A percentile compares a stretch with the other conserved stretches of the same genome.
Conservation (phyloP, 306 rosid genomes). For the Begonia loranthoides region DNA sequence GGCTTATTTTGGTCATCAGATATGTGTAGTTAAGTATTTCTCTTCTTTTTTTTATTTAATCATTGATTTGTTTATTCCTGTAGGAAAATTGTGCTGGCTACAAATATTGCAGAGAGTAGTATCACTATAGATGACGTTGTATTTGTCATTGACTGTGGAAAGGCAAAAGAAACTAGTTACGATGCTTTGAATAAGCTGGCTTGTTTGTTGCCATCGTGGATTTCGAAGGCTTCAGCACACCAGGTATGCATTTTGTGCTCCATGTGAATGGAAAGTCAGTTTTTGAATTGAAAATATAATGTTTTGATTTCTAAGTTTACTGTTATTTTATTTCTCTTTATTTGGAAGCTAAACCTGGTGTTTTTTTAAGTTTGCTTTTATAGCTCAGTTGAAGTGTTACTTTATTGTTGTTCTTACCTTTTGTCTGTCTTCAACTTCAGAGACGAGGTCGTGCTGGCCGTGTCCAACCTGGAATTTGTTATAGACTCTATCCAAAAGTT, state of each 20-base stretch:
- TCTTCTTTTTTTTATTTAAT: slow-evolving; percentile 7
- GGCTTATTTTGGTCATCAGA: background rate
- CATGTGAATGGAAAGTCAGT: background rate
- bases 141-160: slow-evolving; percentile 90
- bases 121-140: slow-evolving; percentile 96
- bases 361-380: background rate
- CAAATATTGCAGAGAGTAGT: slow-evolving; percentile 98
- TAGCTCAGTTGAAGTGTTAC: slow-evolving; percentile 1
- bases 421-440: slow-evolving; percentile 29
- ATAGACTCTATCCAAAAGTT: slow-evolving; percentile 75
- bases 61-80: slow-evolving; percentile 21
- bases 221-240: slow-evolving; percentile 94
- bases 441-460: slow-evolving; percentile 99
- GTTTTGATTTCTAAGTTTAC: background rate
- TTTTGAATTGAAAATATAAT: slow-evolving; percentile 5
- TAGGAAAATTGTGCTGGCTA: slow-evolving; percentile 92
- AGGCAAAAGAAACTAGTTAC: slow-evolving; percentile 98
- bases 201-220: slow-evolving; percentile 90
- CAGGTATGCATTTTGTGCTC: slow-evolving; percentile 46
- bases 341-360: background rate
- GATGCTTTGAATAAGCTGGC: slow-evolving; percentile 95
- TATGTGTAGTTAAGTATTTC: background rate
- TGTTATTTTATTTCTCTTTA: background rate
- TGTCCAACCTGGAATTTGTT: slow-evolving; percentile 92
- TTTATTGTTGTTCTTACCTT: background rate